Evolutionary conservation across 1,139 yeast genomes (phyloP).

Genomic region (Debaryomyces subglobosus): DNA sequence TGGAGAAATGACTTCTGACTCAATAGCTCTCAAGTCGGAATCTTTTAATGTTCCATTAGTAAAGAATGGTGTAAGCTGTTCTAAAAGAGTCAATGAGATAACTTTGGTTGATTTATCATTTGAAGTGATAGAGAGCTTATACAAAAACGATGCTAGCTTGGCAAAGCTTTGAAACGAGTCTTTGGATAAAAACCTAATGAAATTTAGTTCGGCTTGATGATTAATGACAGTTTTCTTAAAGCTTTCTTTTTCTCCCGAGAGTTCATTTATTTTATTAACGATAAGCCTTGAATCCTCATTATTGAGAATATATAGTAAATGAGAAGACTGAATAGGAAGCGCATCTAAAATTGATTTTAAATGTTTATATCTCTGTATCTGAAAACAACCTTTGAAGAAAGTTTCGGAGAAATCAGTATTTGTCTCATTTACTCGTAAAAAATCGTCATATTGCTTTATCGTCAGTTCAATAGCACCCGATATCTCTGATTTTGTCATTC

Average conservation of each 20-base stretch:
- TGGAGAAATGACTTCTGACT: slow-evolving; percentile 1
- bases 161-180: slow-evolving; percentile 4
- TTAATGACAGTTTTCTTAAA: slow-evolving; percentile 1
- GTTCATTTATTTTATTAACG: slow-evolving; percentile 12
- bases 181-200: slow-evolving; percentile 6
- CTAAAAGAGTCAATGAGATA: slow-evolving; percentile 1
- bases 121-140: neutral
- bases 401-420: slow-evolving; percentile 16
- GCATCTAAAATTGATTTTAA: slow-evolving; percentile 24
- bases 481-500: slow-evolving; percentile 18
- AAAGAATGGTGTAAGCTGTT: slow-evolving; percentile 7
- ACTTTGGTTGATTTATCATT: neutral
- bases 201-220: slow-evolving; percentile 9
- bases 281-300: slow-evolving; percentile 10
- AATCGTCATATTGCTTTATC: slow-evolving; percentile 24
- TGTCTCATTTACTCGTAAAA: slow-evolving; percentile 16
- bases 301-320: slow-evolving; percentile 11
- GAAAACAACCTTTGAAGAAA: slow-evolving; percentile 28
- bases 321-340: slow-evolving; percentile 15
- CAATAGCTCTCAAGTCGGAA: neutral
- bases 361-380: slow-evolving; percentile 28
- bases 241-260: slow-evolving; percentile 13
- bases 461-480: slow-evolving; percentile 23
- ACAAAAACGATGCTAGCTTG: slow-evolving; percentile 3
- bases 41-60: slow-evolving; percentile 7